phyloP scores from a whole-genome alignment of 495 filamentous ascomycete genomes.

The Xanthoparmelia taractica region DNA sequence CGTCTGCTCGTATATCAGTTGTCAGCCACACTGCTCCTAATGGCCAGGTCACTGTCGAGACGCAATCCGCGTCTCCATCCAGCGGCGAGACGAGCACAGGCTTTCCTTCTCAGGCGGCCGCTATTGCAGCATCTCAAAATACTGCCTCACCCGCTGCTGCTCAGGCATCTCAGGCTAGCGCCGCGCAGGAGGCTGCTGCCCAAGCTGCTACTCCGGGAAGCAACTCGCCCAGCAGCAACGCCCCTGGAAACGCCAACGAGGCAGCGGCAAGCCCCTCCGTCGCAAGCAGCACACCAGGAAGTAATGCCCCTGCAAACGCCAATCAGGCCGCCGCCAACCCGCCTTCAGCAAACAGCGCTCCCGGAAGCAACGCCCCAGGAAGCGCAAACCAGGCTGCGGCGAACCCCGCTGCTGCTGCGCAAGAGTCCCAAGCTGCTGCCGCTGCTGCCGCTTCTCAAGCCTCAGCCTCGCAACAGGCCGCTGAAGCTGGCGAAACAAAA shows the following conservation, averaged over 20 bases:
- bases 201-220: not conserved
- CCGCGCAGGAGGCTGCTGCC: not conserved
- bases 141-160: too few relatives aligned
- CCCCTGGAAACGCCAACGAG: not conserved
- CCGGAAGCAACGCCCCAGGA: not conserved
- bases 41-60: conserved; percentile 7
- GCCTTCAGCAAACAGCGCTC: not conserved
- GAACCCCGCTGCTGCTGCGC: not conserved
- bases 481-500: not conserved
- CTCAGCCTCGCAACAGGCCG: not conserved
- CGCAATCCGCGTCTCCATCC: not conserved
- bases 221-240: not conserved
- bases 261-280: not conserved
- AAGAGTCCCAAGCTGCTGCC: not conserved
- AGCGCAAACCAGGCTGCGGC: not conserved
- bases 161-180: not conserved
- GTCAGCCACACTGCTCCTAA: conserved; percentile 1
- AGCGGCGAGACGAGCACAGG: not conserved
- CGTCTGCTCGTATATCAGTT: not conserved
- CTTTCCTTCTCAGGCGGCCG: not conserved
- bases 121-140: not conserved
- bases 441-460: not conserved
- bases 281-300: not conserved
- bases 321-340: not conserved
- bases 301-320: not conserved